Evolutionary conservation across 345 rosid species (phyloP).

Genomic region (Ceriops tagal): DNA sequence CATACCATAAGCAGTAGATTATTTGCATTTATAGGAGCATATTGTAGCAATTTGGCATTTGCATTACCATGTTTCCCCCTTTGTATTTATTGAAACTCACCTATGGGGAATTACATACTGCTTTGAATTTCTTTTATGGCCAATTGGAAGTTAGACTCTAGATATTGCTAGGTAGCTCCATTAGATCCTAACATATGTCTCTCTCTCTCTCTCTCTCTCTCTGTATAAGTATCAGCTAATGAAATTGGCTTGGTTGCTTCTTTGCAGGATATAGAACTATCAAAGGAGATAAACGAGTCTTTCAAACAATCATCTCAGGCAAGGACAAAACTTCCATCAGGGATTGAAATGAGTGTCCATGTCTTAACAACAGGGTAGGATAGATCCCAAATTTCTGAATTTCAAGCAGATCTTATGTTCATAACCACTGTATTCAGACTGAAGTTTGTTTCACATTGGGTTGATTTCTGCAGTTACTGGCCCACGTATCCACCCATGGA

Average conservation of each 20-base stretch:
- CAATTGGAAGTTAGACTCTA: neutral
- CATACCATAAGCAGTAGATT: neutral
- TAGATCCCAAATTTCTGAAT: constrained; percentile 14
- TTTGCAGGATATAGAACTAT: constrained; percentile 88
- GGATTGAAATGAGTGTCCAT: constrained; percentile 98
- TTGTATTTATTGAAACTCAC: neutral
- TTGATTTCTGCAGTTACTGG: constrained; percentile 74
- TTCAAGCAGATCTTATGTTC: neutral
- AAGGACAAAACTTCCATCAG: constrained; percentile 88
- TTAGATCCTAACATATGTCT: neutral
- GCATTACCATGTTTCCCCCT: neutral
- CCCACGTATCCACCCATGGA: constrained; percentile 99
- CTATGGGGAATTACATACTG: neutral
- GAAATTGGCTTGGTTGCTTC: neutral
- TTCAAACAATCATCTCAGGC: constrained; percentile 97
- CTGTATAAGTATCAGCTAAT: neutral
- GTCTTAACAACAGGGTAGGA: constrained; percentile 93
- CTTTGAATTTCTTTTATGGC: neutral
- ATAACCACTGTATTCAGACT: neutral
- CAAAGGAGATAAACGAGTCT: constrained; percentile 96
- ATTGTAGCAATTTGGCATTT: neutral
- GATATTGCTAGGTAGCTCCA: neutral
- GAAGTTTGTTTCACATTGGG: constrained; percentile 11
- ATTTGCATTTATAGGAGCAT: neutral
- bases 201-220: neutral